Percentiles rank a stretch among this genome's conserved stretches.
phyloP scores from a whole-genome alignment of 2,329 filamentous ascomycete genomes.

The Epichloe hybrida region DNA sequence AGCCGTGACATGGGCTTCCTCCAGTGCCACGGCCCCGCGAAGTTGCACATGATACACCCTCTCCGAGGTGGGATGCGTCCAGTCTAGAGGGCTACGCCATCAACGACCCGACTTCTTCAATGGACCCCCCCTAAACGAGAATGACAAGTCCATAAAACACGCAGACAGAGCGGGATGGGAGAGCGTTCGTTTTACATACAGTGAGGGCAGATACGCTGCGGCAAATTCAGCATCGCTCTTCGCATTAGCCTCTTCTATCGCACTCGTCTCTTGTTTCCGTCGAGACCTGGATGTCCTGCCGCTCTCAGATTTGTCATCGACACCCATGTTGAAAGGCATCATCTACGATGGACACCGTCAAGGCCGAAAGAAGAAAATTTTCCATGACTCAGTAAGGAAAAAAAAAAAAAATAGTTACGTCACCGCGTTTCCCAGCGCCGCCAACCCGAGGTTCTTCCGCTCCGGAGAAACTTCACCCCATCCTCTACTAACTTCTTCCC shows the following conservation, averaged over 20 bases:
- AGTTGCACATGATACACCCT: slow-evolving; percentile 31
- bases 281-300: background rate
- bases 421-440: background rate
- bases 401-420: background rate
- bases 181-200: slow-evolving; percentile 19
- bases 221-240: slow-evolving; percentile 1
- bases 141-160: background rate
- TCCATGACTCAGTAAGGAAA: background rate
- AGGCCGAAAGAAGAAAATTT: no score
- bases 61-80: slow-evolving; percentile 36
- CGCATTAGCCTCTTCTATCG: slow-evolving; percentile 1
- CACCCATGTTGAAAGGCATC: background rate
- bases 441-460: slow-evolving; percentile 10
- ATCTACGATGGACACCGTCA: background rate
- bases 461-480: background rate
- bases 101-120: background rate
- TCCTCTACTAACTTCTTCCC: background rate
- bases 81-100: slow-evolving; percentile 15
- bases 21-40: slow-evolving; percentile 24
- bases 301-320: background rate
- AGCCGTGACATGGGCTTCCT: slow-evolving; percentile 30
- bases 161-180: background rate
- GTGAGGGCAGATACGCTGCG: slow-evolving; percentile 1
- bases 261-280: background rate
- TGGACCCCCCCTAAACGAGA: background rate